Evolutionary conservation across 1,139 yeast genomes (phyloP).

Genomic region (Blastobotrys indianensis): DNA sequence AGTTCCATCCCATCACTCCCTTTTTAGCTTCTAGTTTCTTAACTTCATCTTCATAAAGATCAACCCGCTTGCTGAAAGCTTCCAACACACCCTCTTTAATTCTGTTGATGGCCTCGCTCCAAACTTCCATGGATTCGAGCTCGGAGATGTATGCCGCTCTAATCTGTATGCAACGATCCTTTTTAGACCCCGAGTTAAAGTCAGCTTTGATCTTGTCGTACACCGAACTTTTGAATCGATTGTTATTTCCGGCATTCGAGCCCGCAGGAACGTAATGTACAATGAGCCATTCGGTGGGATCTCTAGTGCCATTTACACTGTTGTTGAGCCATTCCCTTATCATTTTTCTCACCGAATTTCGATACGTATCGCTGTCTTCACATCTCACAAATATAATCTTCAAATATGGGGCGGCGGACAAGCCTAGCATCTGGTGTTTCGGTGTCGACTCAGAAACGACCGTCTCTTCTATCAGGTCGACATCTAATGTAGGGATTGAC

Average conservation of each 20-base stretch:
- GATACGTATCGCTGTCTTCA: slow-evolving; percentile 64
- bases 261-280: slow-evolving; percentile 49
- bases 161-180: slow-evolving; percentile 35
- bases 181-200: slow-evolving; percentile 43
- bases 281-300: slow-evolving; percentile 61
- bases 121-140: slow-evolving; percentile 41
- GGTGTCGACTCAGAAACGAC: slow-evolving; percentile 34
- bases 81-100: slow-evolving; percentile 50
- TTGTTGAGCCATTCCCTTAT: slow-evolving; percentile 72
- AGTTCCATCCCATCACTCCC: slow-evolving; percentile 39
- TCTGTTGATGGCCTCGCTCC: slow-evolving; percentile 43
- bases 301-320: slow-evolving; percentile 39
- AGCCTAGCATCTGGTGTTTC: slow-evolving; percentile 39
- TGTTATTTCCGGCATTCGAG: slow-evolving; percentile 35
- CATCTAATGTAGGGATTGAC: slow-evolving; percentile 59
- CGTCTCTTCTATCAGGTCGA: slow-evolving; percentile 60
- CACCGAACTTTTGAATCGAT: slow-evolving; percentile 49
- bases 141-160: slow-evolving; percentile 36
- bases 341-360: slow-evolving; percentile 73
- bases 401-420: slow-evolving; percentile 48
- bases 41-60: slow-evolving; percentile 37
- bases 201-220: slow-evolving; percentile 63
- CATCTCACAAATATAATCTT: slow-evolving; percentile 65
- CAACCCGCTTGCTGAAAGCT: slow-evolving; percentile 51
- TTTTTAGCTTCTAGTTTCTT: slow-evolving; percentile 32